Evolutionary conservation across 2,329 filamentous ascomycete genomes (phyloP).

Genomic region (Parafenestella ontariensis): DNA sequence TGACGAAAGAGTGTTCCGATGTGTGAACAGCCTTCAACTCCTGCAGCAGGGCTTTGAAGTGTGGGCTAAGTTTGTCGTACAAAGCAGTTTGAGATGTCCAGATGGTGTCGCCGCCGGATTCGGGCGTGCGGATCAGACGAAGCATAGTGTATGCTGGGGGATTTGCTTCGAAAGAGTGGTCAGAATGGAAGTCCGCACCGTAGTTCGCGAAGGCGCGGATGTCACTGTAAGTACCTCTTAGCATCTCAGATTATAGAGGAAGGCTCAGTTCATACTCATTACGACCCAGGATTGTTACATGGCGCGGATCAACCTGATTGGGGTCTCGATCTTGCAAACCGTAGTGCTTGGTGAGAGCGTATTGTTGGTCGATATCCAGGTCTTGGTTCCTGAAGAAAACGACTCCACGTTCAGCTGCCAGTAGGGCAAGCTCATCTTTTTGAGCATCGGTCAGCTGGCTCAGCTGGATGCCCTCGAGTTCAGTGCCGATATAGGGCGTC

Average conservation of each 20-base stretch:
- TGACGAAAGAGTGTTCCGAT: conserved; percentile 2
- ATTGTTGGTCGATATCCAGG: conserved; percentile 17
- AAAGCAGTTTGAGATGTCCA: conserved; percentile 7
- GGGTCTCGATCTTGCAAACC: conserved; percentile 24
- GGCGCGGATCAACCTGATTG: conserved; percentile 14
- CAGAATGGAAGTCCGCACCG: conserved; percentile 7
- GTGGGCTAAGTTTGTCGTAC: conserved; percentile 7
- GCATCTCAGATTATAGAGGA: too few species aligned
- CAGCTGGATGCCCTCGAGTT: conserved; percentile 50
- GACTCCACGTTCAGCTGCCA: conserved; percentile 46
- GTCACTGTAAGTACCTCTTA: too few species aligned
- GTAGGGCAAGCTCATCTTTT: conserved; percentile 56
- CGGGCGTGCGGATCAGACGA: conserved; percentile 1
- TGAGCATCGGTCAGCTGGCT: conserved; percentile 50
- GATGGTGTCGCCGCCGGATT: conserved; percentile 8
- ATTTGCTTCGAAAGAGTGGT: conserved; percentile 9
- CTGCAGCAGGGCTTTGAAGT: conserved; percentile 6
- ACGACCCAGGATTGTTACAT: conserved; percentile 20
- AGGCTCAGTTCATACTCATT: too few species aligned
- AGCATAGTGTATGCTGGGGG: conserved; percentile 9
- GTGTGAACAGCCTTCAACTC: conserved; percentile 5
- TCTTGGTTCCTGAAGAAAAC: conserved; percentile 58
- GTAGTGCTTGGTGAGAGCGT: conserved; percentile 18
- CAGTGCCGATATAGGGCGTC: conserved; percentile 20
- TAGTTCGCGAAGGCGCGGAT: conserved; percentile 8